Evolutionary conservation across 768 basidiomycete species (phyloP), one percentile per base, ranked within the genome.

Genomic region (Lentinula detonsa): DNA sequence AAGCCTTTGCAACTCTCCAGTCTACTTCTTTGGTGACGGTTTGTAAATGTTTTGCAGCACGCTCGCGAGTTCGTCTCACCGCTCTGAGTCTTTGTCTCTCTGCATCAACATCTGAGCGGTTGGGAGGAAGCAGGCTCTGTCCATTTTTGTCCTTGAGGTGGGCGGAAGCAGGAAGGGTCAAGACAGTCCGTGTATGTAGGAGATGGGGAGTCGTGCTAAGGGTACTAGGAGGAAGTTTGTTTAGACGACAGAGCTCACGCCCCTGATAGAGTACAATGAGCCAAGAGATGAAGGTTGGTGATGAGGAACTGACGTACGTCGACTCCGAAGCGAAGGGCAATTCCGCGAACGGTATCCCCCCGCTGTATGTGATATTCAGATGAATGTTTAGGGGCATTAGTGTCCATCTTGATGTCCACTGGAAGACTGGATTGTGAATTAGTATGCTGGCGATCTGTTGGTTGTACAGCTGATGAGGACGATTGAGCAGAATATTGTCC

Each of bases 151-250:
- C 50, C 5, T 10, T 31, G 35, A 35, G 13, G 16, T 59, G 61
- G 8, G 68, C 62, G 18, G 76, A 75, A 2, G 78, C 73, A 1
- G 87, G 87, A 9, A 90, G 74, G 15, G 75, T 68, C 60, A 91
- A 71, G 62, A 74, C 81, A 1, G 76, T 73, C 5, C 88, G 83
- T 1, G 89, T 90, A 70, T 90, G 88, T 15, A 91, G 75, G 7
- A 91, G 74, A 67, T 91, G 87, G 5, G 90, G 90, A 0, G 85
- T 90, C 0, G 86, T 90, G 61, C 75, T 81, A 18, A 91, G 72
- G 3, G 87, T 85, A 66, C 81, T 87, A 5, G 76, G 72, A 0
- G 89, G 86, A 11, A 92, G 78, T 48, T 79, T 80, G 67, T 91
- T 92, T 13, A 89, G 72, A 18, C 74, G 81, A 68, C 88, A 90